Base-by-base conservation (phyloP, 139 green algal species). In the Trebouxia sp. region DNA sequence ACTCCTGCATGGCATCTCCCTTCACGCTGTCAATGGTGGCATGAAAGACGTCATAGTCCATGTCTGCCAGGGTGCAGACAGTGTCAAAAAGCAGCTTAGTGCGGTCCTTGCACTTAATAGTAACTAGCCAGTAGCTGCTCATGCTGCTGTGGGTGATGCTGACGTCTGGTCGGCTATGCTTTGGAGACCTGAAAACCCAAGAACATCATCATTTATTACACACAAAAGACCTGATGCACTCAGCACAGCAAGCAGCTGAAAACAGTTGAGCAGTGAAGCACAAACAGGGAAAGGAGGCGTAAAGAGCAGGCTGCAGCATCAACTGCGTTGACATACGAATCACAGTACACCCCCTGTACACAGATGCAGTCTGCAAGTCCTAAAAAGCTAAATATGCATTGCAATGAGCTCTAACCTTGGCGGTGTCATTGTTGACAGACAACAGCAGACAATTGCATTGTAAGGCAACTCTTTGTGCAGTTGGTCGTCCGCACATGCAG, bases 31-130 rank as follows among this genome's bases (percentile, higher is more conserved):
- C 93, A 47, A 99, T 94, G 39, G 95, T 97, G 10, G 91, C 96
- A 77, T 99, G 96, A 82, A 91, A 98, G 24, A 99, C 91, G 77
- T 97, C 94, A 77, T 96, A 98, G 66, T 95, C 86, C 86, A 98
- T 89, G 87, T 98, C 95, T 1, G 93, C 92, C 41, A 98, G 89
- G 0, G 95, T 98, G 86, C 95, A 94, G 22, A 90, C 83, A 26
- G 90, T 92, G 85, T 93, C 91, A 69, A 94, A 92, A 17, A 94
- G 87, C 56, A 97, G 87, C 89, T 98, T 99, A 70, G 91, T 92
- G 22, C 96, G 84, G 90, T 99, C 96, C 30, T 89, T 89, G 81
- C 92, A 98, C 15, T 48, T 75, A 78, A 99, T 95, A 30, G 77
- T 88, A 5, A 99, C 92, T 55, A 94, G 86, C 93, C 92, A 96